These are phyloP conservation scores for Chaetomium olivaceum DNA, from an alignment of 2,329 filamentous ascomycete species.

Conservation along the genomic window DNA sequence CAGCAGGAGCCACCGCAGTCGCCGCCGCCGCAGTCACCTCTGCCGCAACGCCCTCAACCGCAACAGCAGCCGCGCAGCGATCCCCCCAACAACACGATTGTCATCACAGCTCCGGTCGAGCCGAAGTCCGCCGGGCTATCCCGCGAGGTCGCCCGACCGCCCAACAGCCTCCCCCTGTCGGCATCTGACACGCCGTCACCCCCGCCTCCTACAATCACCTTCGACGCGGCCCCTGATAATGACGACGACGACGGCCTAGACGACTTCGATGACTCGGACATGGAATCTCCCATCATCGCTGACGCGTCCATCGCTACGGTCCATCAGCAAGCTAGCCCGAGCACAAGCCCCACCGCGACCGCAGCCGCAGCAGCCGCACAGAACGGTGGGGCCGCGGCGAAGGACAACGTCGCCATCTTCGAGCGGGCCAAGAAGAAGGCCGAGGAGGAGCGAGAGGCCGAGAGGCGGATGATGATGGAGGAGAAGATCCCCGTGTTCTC, in stretches of 20 bases:
- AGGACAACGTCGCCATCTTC: conserved; percentile 38
- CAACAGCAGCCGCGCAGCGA: conserved; percentile 1
- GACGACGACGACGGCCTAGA: conserved; percentile 3
- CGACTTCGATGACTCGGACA: conserved; percentile 22
- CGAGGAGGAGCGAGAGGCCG: conserved; percentile 26
- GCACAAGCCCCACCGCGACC: conserved; percentile 19
- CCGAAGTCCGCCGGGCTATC: conserved; percentile 26
- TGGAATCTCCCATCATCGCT: conserved; percentile 23
- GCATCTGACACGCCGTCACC: not conserved
- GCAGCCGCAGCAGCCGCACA: conserved; percentile 16
- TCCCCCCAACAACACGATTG: conserved; percentile 6
- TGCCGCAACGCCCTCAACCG: not conserved
- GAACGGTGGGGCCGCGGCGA: conserved; percentile 34
- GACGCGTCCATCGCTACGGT: conserved; percentile 20
- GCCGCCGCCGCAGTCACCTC: not conserved
- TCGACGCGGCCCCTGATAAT: not conserved
- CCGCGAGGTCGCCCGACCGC: conserved; percentile 18
- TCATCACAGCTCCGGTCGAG: conserved; percentile 19
- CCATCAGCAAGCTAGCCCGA: conserved; percentile 22
- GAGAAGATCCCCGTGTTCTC: conserved; percentile 54
- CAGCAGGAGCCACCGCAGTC: conserved; percentile 14
- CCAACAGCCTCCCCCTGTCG: not conserved
- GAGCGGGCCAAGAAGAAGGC: conserved; percentile 48
- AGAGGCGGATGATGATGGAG: conserved; percentile 38
- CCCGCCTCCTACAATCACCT: not conserved